Conservation (phyloP, 352 stramenopile genomes). For the Globisporangium nodosum region DNA sequence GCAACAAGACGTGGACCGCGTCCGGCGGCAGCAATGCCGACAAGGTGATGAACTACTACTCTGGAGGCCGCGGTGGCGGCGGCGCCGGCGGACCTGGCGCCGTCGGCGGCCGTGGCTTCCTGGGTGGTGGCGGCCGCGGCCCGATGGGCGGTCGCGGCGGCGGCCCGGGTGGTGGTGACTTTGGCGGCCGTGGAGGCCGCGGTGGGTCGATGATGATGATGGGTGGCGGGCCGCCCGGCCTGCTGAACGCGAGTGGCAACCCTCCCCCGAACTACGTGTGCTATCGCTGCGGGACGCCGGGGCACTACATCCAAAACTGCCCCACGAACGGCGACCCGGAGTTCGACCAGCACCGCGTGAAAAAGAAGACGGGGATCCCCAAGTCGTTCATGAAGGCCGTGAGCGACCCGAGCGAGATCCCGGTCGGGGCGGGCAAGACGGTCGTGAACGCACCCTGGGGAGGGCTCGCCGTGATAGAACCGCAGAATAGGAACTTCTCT, state of each 20-base stretch:
- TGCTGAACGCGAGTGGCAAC: constrained; percentile 32
- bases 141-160: constrained; percentile 32
- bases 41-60: constrained; percentile 75
- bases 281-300: constrained; percentile 76
- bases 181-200: constrained; percentile 23
- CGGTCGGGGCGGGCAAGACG: constrained; percentile 76
- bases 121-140: constrained; percentile 30
- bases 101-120: constrained; percentile 17
- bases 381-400: constrained; percentile 88
- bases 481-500: constrained; percentile 89
- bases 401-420: constrained; percentile 80
- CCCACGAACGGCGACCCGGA: constrained; percentile 85
- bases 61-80: constrained; percentile 26
- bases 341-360: constrained; percentile 85
- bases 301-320: constrained; percentile 88
- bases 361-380: constrained; percentile 85
- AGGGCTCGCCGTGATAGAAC: constrained; percentile 87
- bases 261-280: constrained; percentile 83
- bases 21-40: constrained; percentile 71
- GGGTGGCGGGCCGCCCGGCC: constrained; percentile 21
- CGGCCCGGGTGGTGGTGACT: constrained; percentile 21
- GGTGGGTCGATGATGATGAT: constrained; percentile 28
- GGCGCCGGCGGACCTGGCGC: constrained; percentile 20
- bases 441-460: constrained; percentile 84
- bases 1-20: constrained; percentile 85